Percentiles rank a stretch among this genome's conserved stretches.
Evolutionary conservation across 192 early-diverging fungal species (phyloP).

Genomic region (Radiomyces spectabilis): DNA sequence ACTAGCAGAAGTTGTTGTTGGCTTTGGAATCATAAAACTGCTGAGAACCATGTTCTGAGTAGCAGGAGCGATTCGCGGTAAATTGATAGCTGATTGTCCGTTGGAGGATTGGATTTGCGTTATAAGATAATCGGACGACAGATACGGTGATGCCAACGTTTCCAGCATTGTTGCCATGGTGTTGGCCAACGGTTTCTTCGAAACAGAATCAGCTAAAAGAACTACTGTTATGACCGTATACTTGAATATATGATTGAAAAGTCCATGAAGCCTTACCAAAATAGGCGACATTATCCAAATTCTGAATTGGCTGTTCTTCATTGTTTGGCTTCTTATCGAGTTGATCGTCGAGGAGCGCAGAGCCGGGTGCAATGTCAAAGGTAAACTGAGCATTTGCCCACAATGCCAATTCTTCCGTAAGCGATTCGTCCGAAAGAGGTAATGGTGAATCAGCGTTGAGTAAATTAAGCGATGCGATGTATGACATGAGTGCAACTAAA

Average conservation of each 20-base stretch:
- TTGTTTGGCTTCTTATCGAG: slow-evolving; percentile 16
- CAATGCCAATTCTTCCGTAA: slow-evolving; percentile 59
- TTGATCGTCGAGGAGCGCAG: slow-evolving; percentile 33
- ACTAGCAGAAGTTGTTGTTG: not conserved
- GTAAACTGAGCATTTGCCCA: slow-evolving; percentile 71
- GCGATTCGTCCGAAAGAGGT: slow-evolving; percentile 49
- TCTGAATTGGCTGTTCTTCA: not conserved
- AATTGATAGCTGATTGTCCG: not conserved
- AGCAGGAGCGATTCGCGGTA: slow-evolving; percentile 19
- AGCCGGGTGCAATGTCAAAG: slow-evolving; percentile 47
- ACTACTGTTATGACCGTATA: not conserved
- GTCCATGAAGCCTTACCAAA: not conserved
- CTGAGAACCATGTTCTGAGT: not conserved
- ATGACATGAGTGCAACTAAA: slow-evolving; percentile 14
- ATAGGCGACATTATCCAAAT: not conserved
- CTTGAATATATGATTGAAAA: not conserved
- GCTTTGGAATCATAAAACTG: not conserved
- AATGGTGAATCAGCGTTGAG: slow-evolving; percentile 21
- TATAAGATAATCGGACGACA: not conserved
- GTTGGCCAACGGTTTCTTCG: not conserved
- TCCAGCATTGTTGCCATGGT: not conserved
- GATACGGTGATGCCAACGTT: not conserved
- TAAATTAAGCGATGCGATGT: slow-evolving; percentile 18
- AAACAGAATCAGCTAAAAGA: not conserved
- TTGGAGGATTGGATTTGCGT: not conserved